Evolutionary conservation across 345 rosid genomes (phyloP).

Genomic region (Salix exigua): DNA sequence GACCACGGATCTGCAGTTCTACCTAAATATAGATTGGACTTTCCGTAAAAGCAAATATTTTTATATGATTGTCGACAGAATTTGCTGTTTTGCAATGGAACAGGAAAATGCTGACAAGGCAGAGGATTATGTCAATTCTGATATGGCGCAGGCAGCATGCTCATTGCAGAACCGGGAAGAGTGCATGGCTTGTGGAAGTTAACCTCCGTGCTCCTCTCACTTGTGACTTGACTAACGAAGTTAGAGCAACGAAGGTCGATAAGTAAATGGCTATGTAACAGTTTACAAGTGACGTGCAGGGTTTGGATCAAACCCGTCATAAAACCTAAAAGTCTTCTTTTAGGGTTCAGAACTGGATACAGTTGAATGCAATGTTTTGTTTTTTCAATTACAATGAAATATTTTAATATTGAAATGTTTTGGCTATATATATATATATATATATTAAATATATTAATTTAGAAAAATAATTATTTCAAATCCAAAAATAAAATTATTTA

Average conservation of each 20-base stretch:
- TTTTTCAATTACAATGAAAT: too few relatives aligned
- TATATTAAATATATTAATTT: too few relatives aligned
- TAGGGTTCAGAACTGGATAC: too few relatives aligned
- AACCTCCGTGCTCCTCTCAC: not conserved
- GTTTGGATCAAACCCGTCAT: not conserved
- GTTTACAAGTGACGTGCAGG: not conserved
- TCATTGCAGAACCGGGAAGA: constrained; percentile 71
- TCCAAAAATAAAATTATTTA: too few relatives aligned
- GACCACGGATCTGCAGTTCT: not conserved
- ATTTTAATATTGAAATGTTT: too few relatives aligned
- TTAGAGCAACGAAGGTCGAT: not conserved
- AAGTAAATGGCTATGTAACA: not conserved
- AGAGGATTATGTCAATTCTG: constrained; percentile 14
- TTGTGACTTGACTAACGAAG: not conserved
- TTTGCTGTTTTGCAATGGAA: not conserved
- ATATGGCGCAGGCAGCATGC: constrained; percentile 65
- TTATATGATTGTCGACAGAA: not conserved
- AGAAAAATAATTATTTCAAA: too few relatives aligned
- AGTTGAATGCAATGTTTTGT: too few relatives aligned
- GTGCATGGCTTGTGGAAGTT: constrained; percentile 84
- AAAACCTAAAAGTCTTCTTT: not conserved
- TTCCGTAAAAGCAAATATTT: not conserved
- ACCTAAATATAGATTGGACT: not conserved
- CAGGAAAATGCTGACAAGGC: constrained; percentile 4
- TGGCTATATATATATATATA: too few relatives aligned